Percentiles rank a stretch among this genome's conserved stretches.
These are phyloP conservation scores for Apophysomyces ossiformis DNA, from an alignment of 371 early-diverging fungal genomes.

Conservation along the genomic window DNA sequence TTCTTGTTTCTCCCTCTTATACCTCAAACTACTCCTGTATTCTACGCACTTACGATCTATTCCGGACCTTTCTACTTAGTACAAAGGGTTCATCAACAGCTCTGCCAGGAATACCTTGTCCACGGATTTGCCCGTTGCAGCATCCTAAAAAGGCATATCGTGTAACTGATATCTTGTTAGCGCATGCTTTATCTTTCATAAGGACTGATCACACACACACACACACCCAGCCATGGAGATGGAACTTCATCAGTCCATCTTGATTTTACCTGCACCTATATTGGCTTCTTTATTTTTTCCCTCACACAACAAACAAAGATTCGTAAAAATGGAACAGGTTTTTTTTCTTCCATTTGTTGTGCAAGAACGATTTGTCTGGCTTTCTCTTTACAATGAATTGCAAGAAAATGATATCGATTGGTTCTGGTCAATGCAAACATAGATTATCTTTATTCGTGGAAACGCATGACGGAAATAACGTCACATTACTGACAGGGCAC, in stretches of 20 bases:
- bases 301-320: too few relatives aligned
- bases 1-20: background rate
- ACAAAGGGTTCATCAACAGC: background rate
- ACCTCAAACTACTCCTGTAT: background rate
- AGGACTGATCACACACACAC: conserved; percentile 4
- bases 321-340: too few relatives aligned
- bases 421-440: too few relatives aligned
- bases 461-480: too few relatives aligned
- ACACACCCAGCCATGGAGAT: background rate
- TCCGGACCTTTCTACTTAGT: background rate
- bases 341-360: too few relatives aligned
- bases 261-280: background rate
- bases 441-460: too few relatives aligned
- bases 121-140: background rate
- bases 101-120: background rate
- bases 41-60: background rate
- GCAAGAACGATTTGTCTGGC: too few relatives aligned
- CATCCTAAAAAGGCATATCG: conserved; percentile 1
- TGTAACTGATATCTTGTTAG: conserved; percentile 1
- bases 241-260: background rate
- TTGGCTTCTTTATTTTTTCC: too few relatives aligned
- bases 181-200: background rate
- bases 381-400: too few relatives aligned
- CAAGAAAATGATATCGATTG: too few relatives aligned
- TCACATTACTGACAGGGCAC: too few relatives aligned